These are phyloP conservation scores for Bocquillonia castaneifolia DNA, from an alignment of 441 rosid genomes.

Conservation along the genomic window DNA sequence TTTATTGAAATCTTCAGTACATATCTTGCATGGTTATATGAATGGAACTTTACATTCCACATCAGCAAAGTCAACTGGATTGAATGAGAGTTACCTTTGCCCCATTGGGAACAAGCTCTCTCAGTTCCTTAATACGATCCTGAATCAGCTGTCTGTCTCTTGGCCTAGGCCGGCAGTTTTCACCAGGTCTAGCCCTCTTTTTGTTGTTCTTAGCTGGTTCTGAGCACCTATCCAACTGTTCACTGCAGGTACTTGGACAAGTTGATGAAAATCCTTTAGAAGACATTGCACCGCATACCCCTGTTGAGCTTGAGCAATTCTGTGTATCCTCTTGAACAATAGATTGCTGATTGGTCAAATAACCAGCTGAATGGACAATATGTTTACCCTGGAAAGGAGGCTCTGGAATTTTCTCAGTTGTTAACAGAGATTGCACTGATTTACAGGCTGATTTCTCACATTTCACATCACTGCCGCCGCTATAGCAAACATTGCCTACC, in stretches of 20 bases:
- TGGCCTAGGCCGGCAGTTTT: conserved; percentile 84
- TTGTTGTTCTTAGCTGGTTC: conserved; percentile 61
- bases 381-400: conserved; percentile 42
- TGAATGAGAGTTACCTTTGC: conserved; percentile 65
- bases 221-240: conserved; percentile 51
- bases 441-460: conserved; percentile 51
- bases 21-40: conserved; percentile 15
- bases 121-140: conserved; percentile 91
- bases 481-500: conserved; percentile 63
- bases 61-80: conserved; percentile 20
- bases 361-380: conserved; percentile 39
- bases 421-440: conserved; percentile 50
- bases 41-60: conserved; percentile 17
- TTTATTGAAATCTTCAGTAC: conserved; percentile 35
- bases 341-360: conserved; percentile 43
- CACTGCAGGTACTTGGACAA: conserved; percentile 62
- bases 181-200: conserved; percentile 80
- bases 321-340: conserved; percentile 39
- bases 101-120: conserved; percentile 92
- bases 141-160: conserved; percentile 95
- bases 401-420: conserved; percentile 44
- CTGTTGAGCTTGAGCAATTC: conserved; percentile 50
- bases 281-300: conserved; percentile 55
- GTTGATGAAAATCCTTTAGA: conserved; percentile 69
- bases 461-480: conserved; percentile 42